phyloP scores from a whole-genome alignment of 176 grass and related monocot species.

The Musa itinerans region DNA sequence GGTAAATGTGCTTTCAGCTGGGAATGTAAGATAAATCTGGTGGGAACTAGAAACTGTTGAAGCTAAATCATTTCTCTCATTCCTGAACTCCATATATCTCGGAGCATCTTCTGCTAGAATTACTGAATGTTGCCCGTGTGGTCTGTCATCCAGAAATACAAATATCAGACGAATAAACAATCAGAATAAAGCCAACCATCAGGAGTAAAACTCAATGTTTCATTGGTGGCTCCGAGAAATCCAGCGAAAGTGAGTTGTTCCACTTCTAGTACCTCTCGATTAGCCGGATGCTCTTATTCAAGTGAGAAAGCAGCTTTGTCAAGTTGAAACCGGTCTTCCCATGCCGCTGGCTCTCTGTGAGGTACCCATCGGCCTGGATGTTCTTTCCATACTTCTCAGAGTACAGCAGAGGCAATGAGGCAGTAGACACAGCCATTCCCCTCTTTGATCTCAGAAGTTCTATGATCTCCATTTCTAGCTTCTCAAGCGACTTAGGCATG shows the following conservation, averaged over 20 bases:
- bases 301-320: constrained; percentile 58
- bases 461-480: constrained; percentile 48
- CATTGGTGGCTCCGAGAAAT: too few species aligned
- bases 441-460: constrained; percentile 47
- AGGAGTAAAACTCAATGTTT: too few species aligned
- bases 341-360: constrained; percentile 84
- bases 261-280: constrained; percentile 49
- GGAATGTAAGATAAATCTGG: constrained; percentile 94
- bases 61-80: constrained; percentile 29
- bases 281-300: constrained; percentile 51
- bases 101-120: constrained; percentile 63
- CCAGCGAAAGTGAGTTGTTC: too few species aligned
- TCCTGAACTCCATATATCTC: constrained; percentile 39
- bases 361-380: constrained; percentile 77
- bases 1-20: constrained; percentile 61
- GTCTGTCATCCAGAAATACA: constrained; percentile 27
- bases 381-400: constrained; percentile 66
- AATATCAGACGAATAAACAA: too few species aligned
- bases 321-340: constrained; percentile 67
- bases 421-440: constrained; percentile 64
- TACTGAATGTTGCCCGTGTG: constrained; percentile 76
- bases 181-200: too few species aligned
- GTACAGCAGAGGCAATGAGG: constrained; percentile 65
- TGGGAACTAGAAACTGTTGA: constrained; percentile 37
- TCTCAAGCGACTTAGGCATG: constrained; percentile 27